Base-by-base conservation (phyloP, 2,329 filamentous ascomycete genomes). In the Fusarium coffeatum region DNA sequence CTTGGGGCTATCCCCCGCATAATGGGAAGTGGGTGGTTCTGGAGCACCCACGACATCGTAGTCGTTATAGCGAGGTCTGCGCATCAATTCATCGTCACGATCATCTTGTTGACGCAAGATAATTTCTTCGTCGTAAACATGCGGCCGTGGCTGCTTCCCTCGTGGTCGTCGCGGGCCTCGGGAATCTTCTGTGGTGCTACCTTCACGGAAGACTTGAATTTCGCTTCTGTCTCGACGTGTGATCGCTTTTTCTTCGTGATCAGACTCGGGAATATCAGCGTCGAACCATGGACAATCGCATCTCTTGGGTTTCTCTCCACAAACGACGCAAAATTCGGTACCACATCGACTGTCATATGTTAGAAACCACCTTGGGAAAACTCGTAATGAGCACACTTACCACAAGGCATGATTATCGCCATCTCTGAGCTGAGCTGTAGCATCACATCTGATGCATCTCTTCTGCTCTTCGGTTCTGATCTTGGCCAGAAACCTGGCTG, bases 381-480 rank as follows among this genome's bases (percentile, higher is more conserved):
- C 13, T 6, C 10, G 2, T 0, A 13, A 47, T 7, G 13, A 34
- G 20, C 32, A 18, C 10, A 81, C 88, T 80, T 83, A 92, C 90
- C 93, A 97, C 28, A 89, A 93, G 88, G 97, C 95, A 77, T 95
- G 93, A 80, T 95, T 94, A 79, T 92, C 94, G 46, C 93, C 93
- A 78, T 95, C 92, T 72, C 91, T 91, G 51, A 93, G 82, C 78
- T 97, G 92, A 46, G 97, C 91, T 83, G 92, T 85, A 41, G 87
- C 84, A 68, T 86, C 88, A 80, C 94, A 97, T 67, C 85, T 89
- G 76, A 89, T 90, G 78, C 93, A 97, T 48, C 88, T 85, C 78
- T 93, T 90, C 90, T 91, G 94, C 25, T 91, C 91, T 55, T 90
- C 84, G 27, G 89, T 83, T 71, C 89, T 88, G 9, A 90, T 90